Percentiles rank a stretch among this genome's conserved stretches.
Conservation (phyloP, 768 basidiomycete genomes). For the Boletus barrowsii region DNA sequence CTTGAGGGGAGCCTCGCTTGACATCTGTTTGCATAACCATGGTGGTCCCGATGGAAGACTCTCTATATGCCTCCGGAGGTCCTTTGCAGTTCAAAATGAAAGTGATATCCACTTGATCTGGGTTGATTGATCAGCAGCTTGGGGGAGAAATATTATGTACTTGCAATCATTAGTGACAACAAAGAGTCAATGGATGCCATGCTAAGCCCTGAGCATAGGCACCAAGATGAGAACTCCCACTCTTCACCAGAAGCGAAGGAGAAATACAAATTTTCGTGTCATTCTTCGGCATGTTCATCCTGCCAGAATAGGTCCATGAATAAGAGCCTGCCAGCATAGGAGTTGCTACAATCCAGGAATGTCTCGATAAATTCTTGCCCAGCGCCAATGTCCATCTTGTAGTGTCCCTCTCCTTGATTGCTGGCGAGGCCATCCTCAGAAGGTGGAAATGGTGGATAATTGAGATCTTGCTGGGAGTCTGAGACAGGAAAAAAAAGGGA, state of each 20-base stretch:
- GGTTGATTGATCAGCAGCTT: background rate
- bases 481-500: too few species aligned
- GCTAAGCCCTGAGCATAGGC: background rate
- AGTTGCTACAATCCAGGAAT: background rate
- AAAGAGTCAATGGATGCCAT: background rate
- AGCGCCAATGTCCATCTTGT: background rate
- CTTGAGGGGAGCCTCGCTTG: constrained; percentile 15
- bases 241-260: too few species aligned
- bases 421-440: too few species aligned
- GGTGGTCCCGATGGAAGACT: background rate
- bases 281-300: background rate
- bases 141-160: too few species aligned
- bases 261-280: too few species aligned
- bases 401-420: too few species aligned
- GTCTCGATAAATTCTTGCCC: background rate
- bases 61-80: background rate
- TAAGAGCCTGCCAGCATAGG: background rate
- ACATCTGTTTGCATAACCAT: background rate
- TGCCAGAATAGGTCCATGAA: constrained; percentile 6
- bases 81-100: background rate
- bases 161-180: background rate
- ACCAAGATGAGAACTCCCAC: background rate
- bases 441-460: too few species aligned
- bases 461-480: too few species aligned
- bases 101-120: background rate